A percentile compares a stretch with the other conserved stretches of the same genome.
Evolutionary conservation across 192 early-diverging fungal species (phyloP).

Genomic region (Rhizoclosmatium globosum): DNA sequence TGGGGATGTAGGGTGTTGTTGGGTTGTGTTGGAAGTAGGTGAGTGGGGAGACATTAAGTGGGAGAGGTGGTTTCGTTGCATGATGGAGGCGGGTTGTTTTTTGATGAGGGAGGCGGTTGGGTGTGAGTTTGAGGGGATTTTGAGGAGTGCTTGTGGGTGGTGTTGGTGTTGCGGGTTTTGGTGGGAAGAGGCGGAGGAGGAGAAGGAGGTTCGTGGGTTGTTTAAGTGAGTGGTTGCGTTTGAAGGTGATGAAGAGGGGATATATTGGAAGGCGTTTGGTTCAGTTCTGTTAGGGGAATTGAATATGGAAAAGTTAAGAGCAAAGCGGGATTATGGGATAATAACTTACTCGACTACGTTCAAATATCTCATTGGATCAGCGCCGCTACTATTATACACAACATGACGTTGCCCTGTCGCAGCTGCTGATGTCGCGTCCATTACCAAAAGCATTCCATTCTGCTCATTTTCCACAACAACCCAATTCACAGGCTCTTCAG

Average conservation of each 20-base stretch:
- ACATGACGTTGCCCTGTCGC: background rate
- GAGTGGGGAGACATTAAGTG: background rate
- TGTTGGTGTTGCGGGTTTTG: background rate
- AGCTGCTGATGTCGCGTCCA: background rate
- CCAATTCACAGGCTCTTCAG: slow-evolving; percentile 7
- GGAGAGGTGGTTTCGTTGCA: slow-evolving; percentile 20
- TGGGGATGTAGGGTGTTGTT: too few species aligned
- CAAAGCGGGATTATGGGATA: background rate
- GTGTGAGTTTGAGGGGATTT: background rate
- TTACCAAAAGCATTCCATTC: slow-evolving; percentile 3
- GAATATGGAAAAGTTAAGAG: background rate
- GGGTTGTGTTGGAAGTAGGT: background rate
- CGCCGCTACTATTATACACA: background rate
- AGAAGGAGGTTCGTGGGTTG: background rate
- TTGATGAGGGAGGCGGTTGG: slow-evolving; percentile 1
- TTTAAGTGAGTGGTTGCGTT: background rate
- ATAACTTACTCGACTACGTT: slow-evolving; percentile 8
- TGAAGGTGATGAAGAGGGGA: background rate
- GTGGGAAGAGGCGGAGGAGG: too few species aligned
- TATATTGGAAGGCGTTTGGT: slow-evolving; percentile 8
- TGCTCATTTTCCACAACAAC: slow-evolving; percentile 6
- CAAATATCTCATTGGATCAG: slow-evolving; percentile 14
- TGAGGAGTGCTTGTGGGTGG: background rate
- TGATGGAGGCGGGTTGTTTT: slow-evolving; percentile 9
- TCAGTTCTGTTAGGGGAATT: background rate